Evolutionary conservation across 345 rosid genomes (phyloP), one percentile per base, ranked within the genome.

Genomic region (Acer saccharum): DNA sequence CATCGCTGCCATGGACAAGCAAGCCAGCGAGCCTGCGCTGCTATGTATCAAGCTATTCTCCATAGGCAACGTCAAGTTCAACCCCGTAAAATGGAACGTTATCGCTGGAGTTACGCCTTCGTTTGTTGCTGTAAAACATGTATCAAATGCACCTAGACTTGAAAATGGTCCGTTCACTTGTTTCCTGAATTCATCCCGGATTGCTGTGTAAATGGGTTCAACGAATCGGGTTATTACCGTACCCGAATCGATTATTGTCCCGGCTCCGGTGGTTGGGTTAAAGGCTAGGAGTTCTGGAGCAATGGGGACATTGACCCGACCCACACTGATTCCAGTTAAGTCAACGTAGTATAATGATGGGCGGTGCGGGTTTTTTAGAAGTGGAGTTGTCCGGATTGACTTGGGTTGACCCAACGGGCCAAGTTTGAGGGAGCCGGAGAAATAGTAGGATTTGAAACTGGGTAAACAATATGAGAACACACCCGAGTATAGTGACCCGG

Each of bases 31-130:
- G 10, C 97, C 98, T 7, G 95, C 84, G 75, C 95, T 89, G 76
- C 97, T 89, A 63, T 94, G 98, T 16, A 95, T 87, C 78, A 93
- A 82, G 84, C 90, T 89, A 79, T 95, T 95, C 89, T 94, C 97
- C 86, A 87, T 43, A 0, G 98, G 98, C 86, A 95, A 74, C 54
- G 25, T 78, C 85, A 93, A 16, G 69, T 90, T 83, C 79, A 95
- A 69, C 23, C 89, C 93, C 69, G 82, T 76, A 75, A 93, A 85
- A 77, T 88, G 95, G 41, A 93, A 39, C 14, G 93, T 87, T 60
- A 94, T 75, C 9, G 71, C 68, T 11, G 98, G 98, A 0, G 89
- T 82, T 57, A 66, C 73, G 0, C 77, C 84, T 32, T 89, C 89
- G 23, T 73, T 71, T 52, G 89, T 81, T 65, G 90, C 86, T 2